A percentile compares a stretch with the other conserved stretches of the same genome.
Conservation (phyloP, 148 eudicot species). For the Vaccinium vitisidaea region DNA sequence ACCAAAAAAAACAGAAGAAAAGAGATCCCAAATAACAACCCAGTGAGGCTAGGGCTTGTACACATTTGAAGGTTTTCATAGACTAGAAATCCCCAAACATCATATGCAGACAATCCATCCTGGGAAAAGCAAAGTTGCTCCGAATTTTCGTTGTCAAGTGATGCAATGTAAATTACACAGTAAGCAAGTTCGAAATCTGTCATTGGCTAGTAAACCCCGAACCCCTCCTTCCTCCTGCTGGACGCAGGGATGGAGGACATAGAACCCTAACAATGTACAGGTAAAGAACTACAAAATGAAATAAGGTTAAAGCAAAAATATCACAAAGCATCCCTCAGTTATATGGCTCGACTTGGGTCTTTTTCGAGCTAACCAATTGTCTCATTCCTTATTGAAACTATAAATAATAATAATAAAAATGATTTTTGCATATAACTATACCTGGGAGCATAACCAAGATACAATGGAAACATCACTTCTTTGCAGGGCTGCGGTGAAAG, state of each 20-base stretch:
- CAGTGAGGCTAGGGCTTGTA: not conserved
- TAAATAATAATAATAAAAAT: not conserved
- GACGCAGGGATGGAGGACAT: not conserved
- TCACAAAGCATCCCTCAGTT: not conserved
- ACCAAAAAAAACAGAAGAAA: not conserved
- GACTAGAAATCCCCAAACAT: not conserved
- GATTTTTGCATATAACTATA: conserved; percentile 20
- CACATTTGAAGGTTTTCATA: not conserved
- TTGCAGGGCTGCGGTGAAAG: conserved; percentile 87
- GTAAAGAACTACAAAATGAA: not conserved
- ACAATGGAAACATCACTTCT: conserved; percentile 89
- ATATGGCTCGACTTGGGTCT: not conserved
- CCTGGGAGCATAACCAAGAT: conserved; percentile 98
- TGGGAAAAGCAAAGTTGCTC: not conserved
- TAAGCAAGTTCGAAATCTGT: not conserved
- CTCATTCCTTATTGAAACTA: not conserved
- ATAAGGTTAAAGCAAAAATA: not conserved
- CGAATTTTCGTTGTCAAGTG: not conserved
- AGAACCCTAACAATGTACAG: not conserved
- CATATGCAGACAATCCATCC: not conserved
- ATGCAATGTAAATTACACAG: not conserved
- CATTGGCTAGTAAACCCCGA: not conserved
- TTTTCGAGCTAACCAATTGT: not conserved
- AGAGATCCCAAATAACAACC: not conserved
- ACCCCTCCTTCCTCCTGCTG: not conserved